Evolutionary conservation across 495 filamentous ascomycete genomes (phyloP).

Genomic region (Penicillium verhagenii): DNA sequence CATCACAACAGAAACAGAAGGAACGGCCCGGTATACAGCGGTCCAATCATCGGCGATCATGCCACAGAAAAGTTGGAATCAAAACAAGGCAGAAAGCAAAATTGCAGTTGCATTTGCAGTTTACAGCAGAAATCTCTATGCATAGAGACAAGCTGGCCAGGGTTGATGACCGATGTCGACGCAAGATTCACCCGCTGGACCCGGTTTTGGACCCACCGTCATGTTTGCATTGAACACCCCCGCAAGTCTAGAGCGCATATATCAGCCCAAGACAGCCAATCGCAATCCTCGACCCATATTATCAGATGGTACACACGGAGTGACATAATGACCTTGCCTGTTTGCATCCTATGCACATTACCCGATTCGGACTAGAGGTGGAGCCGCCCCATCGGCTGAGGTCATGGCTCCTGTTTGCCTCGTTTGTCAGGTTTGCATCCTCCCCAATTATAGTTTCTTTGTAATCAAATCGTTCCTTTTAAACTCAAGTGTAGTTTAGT

Average conservation of each 20-base stretch:
- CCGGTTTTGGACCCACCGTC: conserved; percentile 19
- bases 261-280: conserved; percentile 4
- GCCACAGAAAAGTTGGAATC: conserved; percentile 4
- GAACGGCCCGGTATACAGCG: not conserved
- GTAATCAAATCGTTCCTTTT: not conserved
- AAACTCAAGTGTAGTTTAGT: not conserved
- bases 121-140: not conserved
- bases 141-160: not conserved
- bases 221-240: conserved; percentile 27
- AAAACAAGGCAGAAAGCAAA: not conserved
- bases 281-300: conserved; percentile 11
- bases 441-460: not conserved
- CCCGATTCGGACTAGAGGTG: conserved; percentile 1
- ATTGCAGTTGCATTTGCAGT: not conserved
- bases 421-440: conserved; percentile 12
- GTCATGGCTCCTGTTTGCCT: conserved; percentile 10
- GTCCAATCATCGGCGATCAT: not conserved
- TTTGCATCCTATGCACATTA: conserved; percentile 14
- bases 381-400: not conserved
- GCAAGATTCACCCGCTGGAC: conserved; percentile 9
- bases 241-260: conserved; percentile 26
- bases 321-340: too few species aligned
- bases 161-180: conserved; percentile 1
- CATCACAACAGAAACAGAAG: conserved; percentile 9
- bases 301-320: conserved; percentile 18